These are phyloP conservation scores for Xerocomellus amylosporus DNA, from an alignment of 768 basidiomycete genomes.

Conservation along the genomic window DNA sequence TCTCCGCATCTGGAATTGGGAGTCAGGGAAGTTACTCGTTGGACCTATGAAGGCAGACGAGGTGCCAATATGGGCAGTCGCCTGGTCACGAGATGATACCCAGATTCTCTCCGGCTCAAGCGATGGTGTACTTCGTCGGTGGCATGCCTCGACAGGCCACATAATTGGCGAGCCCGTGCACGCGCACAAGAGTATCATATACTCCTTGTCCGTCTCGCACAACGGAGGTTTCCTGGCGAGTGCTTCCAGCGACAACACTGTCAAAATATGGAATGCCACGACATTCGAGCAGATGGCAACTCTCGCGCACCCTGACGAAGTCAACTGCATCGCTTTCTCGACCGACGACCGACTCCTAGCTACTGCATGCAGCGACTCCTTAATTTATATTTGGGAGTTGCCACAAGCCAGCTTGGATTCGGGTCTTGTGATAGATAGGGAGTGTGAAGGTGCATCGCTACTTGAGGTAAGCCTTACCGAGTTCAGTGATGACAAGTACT, in stretches of 20 bases:
- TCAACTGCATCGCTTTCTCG: slow-evolving; percentile 31
- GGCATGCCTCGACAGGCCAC: slow-evolving; percentile 22
- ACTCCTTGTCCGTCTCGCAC: slow-evolving; percentile 27
- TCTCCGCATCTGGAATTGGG: slow-evolving; percentile 31
- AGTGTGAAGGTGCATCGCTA: slow-evolving; percentile 20
- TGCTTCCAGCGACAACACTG: slow-evolving; percentile 30
- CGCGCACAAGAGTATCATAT: slow-evolving; percentile 27
- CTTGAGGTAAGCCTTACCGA: slow-evolving; percentile 23
- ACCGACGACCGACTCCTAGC: slow-evolving; percentile 30
- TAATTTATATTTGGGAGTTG: slow-evolving; percentile 31
- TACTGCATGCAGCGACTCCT: slow-evolving; percentile 31
- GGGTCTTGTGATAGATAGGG: slow-evolving; percentile 26
- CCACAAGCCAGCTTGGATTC: slow-evolving; percentile 30
- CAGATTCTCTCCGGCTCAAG: slow-evolving; percentile 26
- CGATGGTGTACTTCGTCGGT: slow-evolving; percentile 25
- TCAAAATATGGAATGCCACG: slow-evolving; percentile 30
- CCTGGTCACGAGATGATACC: slow-evolving; percentile 31
- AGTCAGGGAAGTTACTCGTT: slow-evolving; percentile 24
- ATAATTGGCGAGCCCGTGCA: slow-evolving; percentile 21
- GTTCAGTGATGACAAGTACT: background rate
- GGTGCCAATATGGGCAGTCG: slow-evolving; percentile 28
- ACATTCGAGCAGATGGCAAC: slow-evolving; percentile 26
- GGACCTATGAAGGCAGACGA: slow-evolving; percentile 25
- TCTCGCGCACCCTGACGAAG: slow-evolving; percentile 24
- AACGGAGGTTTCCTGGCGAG: slow-evolving; percentile 26